Base-by-base conservation (phyloP, 2,329 filamentous ascomycete genomes). In the Colletotrichum aenigma region DNA sequence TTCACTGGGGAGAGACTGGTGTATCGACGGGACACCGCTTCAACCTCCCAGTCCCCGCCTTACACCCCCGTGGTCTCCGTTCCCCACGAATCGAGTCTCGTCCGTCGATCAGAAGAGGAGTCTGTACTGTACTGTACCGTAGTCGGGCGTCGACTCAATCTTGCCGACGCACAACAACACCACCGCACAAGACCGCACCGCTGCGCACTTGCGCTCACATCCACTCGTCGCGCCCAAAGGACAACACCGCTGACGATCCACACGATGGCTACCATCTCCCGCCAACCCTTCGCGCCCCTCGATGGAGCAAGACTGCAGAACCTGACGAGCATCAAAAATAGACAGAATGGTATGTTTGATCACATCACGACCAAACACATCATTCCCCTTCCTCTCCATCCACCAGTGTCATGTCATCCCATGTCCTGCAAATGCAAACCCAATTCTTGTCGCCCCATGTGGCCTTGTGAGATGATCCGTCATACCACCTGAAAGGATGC, bases 241-340 rank as follows among this genome's bases (percentile, higher is more conserved):
- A 58, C 68, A 61, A 48, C 18, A 24, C 52, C 67, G 48, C 34
- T 38, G 24, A 66, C 74, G 58, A 62, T 70, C 71, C 71, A 72
- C 68, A 81, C 81, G 80, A 92, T 92, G 90, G 89, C 90, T 82
- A 84, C 89, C 79, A 79, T 89, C 77, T 86, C 88, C 77, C 91
- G 94, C 81, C 93, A 95, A 85, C 94, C 94, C 7, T 96, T 96
- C 84, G 94, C 92, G 82, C 93, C 93, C 65, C 88, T 96, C 70
- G 91, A 94, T 82, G 89, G 89, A 79, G 87, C 92, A 72, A 91
- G 94, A 79, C 88, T 96, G 30, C 93, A 95, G 84, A 91, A 88
- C 78, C 87, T 96, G 80, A 93, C 92, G 30, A 95, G 92, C 85
- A 86, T 93, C 66, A 96, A 96, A 88, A 96, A 96, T 84, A 89